phyloP scores from a whole-genome alignment of 1,284 basidiomycete genomes.

The Rhodotorula sp. region DNA sequence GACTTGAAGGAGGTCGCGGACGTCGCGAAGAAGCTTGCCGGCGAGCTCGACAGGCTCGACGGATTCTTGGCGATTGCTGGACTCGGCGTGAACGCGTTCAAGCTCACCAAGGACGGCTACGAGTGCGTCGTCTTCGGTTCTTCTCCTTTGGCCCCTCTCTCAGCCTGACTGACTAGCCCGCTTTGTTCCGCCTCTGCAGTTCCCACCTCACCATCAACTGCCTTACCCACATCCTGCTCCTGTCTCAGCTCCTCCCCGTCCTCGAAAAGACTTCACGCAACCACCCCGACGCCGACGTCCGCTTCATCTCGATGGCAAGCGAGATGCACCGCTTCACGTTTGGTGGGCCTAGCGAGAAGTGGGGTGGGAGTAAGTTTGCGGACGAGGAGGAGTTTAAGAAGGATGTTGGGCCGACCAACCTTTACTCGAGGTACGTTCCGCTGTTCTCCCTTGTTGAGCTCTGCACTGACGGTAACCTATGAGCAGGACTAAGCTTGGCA shows the following conservation, averaged over 20 bases:
- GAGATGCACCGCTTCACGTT: conserved; percentile 36
- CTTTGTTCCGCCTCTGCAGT: neutral
- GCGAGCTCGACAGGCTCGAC: conserved; percentile 31
- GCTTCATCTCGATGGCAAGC: conserved; percentile 23
- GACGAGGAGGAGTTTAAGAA: conserved; percentile 29
- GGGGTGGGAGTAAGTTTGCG: conserved; percentile 27
- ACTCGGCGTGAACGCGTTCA: conserved; percentile 39
- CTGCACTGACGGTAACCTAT: too few relatives aligned
- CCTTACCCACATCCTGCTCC: conserved; percentile 31
- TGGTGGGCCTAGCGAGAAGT: conserved; percentile 18
- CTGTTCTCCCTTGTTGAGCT: too few relatives aligned
- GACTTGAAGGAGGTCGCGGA: conserved; percentile 32
- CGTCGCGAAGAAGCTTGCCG: conserved; percentile 27
- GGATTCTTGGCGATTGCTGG: conserved; percentile 31
- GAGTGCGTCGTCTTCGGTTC: conserved; percentile 10
- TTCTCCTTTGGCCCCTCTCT: too few relatives aligned
- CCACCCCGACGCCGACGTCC: conserved; percentile 25
- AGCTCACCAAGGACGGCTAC: conserved; percentile 37
- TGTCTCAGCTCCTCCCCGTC: conserved; percentile 36
- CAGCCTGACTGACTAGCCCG: too few relatives aligned
- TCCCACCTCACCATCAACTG: conserved; percentile 36
- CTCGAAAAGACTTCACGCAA: conserved; percentile 30
- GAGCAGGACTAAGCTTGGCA: conserved; percentile 20
- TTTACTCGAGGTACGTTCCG: conserved; percentile 19
- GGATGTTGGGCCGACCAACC: neutral